Evolutionary conservation across 176 grass and related monocot species (phyloP), one percentile per base, ranked within the genome.

Genomic region (Raddia guianensis): DNA sequence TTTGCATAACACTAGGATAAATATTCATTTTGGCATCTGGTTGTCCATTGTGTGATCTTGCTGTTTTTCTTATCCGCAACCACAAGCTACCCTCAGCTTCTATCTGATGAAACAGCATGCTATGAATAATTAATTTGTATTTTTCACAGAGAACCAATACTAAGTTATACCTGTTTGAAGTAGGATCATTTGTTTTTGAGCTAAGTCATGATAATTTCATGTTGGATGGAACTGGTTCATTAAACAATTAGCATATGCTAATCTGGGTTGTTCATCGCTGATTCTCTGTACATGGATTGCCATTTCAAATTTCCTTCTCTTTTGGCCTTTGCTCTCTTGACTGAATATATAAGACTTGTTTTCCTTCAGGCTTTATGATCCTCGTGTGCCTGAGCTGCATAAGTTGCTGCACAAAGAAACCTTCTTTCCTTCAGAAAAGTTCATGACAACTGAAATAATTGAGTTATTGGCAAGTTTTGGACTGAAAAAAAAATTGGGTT

Each of bases 311-410:
- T 78, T 78, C 60, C 50, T 59, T 65, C 56, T 33, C 72, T 70
- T 58, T 45, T 70, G 40, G 46, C 55, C 43, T 81, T 72, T 48
- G n/a, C 15, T 49, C 10, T 67, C 12, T 58, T 18, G 65, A 80
- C 21, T 70, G 69, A 70, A 76, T 16, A 76, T 66, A 32, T 79
- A 72, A 80, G 72, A 18, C 6, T 68, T 81, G 65, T 76, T 81
- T 83, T 50, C 69, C 69, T 83, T 58, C 85, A 98, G 95, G 86
- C 91, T 98, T 76, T 98, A 98, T 75, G 95, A 98, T 98, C 95
- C 92, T 90, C 88, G 90, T 80, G 78, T 98, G 62, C 86, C 90
- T 75, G 90, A 86, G 75, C 82, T 98, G 72, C 86, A 83, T 70
- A 89, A 83, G 80, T 83, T 98, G 18, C 86, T 98, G 84, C 87